These are phyloP conservation scores for Panaeolus cyanescens DNA, from an alignment of 768 basidiomycete species.

Conservation along the genomic window DNA sequence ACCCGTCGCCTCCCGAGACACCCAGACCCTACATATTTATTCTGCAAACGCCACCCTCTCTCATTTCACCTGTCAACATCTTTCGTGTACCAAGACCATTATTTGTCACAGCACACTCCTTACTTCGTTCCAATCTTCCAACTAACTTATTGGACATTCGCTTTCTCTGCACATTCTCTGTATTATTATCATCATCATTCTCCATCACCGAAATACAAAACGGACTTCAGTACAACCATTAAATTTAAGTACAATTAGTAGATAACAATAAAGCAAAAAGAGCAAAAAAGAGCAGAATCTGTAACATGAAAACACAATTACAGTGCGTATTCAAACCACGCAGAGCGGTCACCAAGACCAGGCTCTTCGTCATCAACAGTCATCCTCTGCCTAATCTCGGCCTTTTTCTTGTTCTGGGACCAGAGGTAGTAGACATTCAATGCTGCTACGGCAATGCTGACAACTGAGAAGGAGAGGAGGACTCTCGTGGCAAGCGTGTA, in stretches of 20 bases:
- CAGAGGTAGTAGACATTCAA: slow-evolving; percentile 43
- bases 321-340: slow-evolving; percentile 56
- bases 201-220: neutral
- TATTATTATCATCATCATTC: neutral
- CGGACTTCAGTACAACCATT: neutral
- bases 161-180: neutral
- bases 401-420: slow-evolving; percentile 49
- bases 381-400: slow-evolving; percentile 29
- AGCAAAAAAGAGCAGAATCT: neutral
- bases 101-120: too few relatives aligned
- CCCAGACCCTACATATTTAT: too few relatives aligned
- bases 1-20: too few relatives aligned
- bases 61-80: too few relatives aligned
- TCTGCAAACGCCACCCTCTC: too few relatives aligned
- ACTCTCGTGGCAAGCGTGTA: slow-evolving; percentile 51
- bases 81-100: too few relatives aligned
- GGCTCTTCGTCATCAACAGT: slow-evolving; percentile 35
- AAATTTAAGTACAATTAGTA: neutral
- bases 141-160: too few relatives aligned
- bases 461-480: slow-evolving; percentile 39
- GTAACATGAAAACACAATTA: slow-evolving; percentile 16
- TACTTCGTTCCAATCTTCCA: too few relatives aligned
- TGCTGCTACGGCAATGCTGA: slow-evolving; percentile 36
- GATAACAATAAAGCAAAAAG: neutral
- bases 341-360: slow-evolving; percentile 50